These are phyloP conservation scores for Mucuna pruriens DNA, from an alignment of 306 rosid genomes.

Conservation along the genomic window DNA sequence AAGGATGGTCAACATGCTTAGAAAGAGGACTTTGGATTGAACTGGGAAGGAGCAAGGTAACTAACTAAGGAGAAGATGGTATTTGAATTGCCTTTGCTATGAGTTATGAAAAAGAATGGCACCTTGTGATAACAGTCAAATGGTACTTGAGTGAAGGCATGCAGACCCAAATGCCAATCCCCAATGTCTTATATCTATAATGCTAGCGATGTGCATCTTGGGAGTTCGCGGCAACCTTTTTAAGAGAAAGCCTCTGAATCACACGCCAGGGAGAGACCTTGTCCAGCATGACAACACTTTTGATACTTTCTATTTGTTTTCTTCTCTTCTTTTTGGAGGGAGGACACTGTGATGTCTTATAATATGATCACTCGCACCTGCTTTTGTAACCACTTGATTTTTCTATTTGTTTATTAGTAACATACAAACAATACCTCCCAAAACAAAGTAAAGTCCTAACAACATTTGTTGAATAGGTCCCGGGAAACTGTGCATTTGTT, in stretches of 20 bases:
- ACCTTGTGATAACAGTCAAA: constrained; percentile 24
- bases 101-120: constrained; percentile 39
- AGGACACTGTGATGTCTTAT: constrained; percentile 41
- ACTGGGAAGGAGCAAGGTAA: background rate
- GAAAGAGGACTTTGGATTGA: background rate
- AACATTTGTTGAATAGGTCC: constrained; percentile 36
- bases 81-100: background rate
- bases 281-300: constrained; percentile 45
- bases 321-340: constrained; percentile 35
- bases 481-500: constrained; percentile 33
- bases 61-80: background rate
- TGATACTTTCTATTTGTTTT: constrained; percentile 37
- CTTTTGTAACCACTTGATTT: constrained; percentile 45
- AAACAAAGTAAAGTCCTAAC: constrained; percentile 39
- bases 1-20: background rate
- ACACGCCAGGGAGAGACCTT: constrained; percentile 47
- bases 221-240: constrained; percentile 38
- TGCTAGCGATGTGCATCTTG: constrained; percentile 43
- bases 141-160: constrained; percentile 30
- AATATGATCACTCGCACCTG: constrained; percentile 44
- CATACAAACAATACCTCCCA: constrained; percentile 45
- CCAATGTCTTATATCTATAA: constrained; percentile 25
- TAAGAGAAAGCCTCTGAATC: constrained; percentile 44
- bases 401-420: constrained; percentile 33
- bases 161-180: background rate